Base-by-base conservation (phyloP, 805 yeast genomes). In the Lachancea nothofagi region DNA sequence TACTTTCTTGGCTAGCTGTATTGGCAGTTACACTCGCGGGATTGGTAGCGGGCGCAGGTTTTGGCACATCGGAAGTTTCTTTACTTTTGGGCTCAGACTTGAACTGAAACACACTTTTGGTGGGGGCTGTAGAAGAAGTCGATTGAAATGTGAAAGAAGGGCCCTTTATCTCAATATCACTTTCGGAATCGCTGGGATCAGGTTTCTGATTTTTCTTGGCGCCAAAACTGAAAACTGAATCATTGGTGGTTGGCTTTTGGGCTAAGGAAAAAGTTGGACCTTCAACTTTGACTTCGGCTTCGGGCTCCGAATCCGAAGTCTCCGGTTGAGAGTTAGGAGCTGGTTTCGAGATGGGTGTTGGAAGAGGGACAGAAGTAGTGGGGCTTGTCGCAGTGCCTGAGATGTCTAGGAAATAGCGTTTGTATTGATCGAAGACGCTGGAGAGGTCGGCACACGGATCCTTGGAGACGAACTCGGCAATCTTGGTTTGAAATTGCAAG, bases 231-330 rank as follows among this genome's bases (percentile, higher is more conserved):
- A 77, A 77, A 5, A 72, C 74, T n/a, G 77, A 67, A 41, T 69
- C 66, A 3, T 66, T 65, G 2, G 75, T 67, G 3, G 70, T 70
- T 39, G 80, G 80, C 21, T 71, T 67, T 21, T 65, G 52, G 12
- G 55, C 57, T 22, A 75, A 46, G 7, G 69, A 71, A 56, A 85
- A 85, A 10, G 69, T 61, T 15, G 95, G 94, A 1, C 94, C 94
- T 58, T 83, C 75, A 21, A 82, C 72, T 54, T 78, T 80, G 19
- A 79, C 61, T 26, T 78, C 83, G 15, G 78, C 77, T 24, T 78
- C 84, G 1, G 75, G 69, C 32, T 75, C 80, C 1, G 72, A 65
- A 38, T 38, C 41, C 3, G 38, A 35, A n/a, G 19, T 18, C 9
- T 6, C 32, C 8, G 37, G 21, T 17, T 14, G 7, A 3, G 23